These are phyloP conservation scores for Coprinellus aureogranulatus DNA, from an alignment of 768 basidiomycete genomes.

Conservation along the genomic window DNA sequence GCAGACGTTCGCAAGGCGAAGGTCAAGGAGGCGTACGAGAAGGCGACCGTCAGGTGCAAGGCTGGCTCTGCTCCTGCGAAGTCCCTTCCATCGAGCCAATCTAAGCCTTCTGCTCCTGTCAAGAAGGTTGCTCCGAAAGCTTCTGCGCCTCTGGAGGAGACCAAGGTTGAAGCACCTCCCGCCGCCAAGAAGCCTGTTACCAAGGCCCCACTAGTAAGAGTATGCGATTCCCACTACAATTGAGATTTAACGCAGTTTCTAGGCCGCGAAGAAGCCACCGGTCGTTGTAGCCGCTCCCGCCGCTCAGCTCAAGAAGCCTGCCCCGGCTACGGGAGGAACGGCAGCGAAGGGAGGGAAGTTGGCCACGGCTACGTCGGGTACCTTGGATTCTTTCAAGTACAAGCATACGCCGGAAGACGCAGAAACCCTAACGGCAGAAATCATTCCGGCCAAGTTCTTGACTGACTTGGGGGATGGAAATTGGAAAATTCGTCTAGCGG, in stretches of 20 bases:
- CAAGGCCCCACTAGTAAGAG: conserved; percentile 41
- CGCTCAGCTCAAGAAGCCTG: conserved; percentile 43
- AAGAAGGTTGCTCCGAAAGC: conserved; percentile 15
- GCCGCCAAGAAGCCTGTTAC: conserved; percentile 46
- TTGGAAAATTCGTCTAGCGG: conserved; percentile 90
- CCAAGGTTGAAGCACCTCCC: conserved; percentile 27
- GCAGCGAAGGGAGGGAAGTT: conserved; percentile 45
- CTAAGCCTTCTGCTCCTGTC: conserved; percentile 28
- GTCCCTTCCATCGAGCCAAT: conserved; percentile 34
- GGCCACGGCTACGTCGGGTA: conserved; percentile 45
- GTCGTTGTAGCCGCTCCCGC: too few relatives aligned
- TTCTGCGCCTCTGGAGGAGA: conserved; percentile 23
- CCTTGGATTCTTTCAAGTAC: conserved; percentile 85
- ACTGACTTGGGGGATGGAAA: conserved; percentile 80
- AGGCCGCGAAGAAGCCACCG: conserved; percentile 24
- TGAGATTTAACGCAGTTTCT: not conserved
- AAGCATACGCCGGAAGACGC: conserved; percentile 92
- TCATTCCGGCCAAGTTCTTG: conserved; percentile 69
- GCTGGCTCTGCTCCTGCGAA: conserved; percentile 55
- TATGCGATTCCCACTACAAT: not conserved
- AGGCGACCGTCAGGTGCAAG: conserved; percentile 89
- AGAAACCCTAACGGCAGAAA: conserved; percentile 68
- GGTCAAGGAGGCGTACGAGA: conserved; percentile 91
- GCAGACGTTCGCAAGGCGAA: conserved; percentile 87
- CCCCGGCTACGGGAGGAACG: conserved; percentile 32